Base-by-base conservation (phyloP, 352 stramenopile genomes). In the Globisporangium viniferum region DNA sequence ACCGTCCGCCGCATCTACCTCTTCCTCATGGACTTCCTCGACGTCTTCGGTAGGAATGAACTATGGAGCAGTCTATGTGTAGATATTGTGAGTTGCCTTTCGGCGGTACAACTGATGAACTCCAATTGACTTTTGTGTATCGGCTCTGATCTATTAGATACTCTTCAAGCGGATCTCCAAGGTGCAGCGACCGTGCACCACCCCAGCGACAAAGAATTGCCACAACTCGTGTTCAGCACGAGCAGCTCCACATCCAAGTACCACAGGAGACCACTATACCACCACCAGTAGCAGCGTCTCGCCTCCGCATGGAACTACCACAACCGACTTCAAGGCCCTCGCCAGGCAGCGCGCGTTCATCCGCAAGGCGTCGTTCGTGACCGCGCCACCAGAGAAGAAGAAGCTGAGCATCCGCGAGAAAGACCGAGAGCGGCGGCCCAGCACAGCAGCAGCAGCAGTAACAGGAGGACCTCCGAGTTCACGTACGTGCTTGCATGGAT, bases 261-360 rank as follows among this genome's bases (percentile, higher is more conserved):
- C 15, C 41, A 48, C 41, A n/a, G 41, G 14, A 8, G 14, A 29
- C 31, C 5, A 20, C 31, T 9, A 20, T 29, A 1, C 20, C 31
- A 71, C 59, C 31, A 36, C 1, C 55, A 46, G 20, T 18, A 46
- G 20, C 7, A 20, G 9, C 4, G 8, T 44, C 59, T 2, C 49
- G 48, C 15, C 41, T 18, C 31, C 5, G 6, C 48, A 44, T 12
- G 15, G 8, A 10, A 57, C 31, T 20, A 57, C 14, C 62, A 14
- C 57, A 10, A 59, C 48, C 1, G 67, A 77, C 10, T 80, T 89
- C 41, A 76, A 64, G 12, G 80, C 81, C 8, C 74, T 91, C 12
- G 70, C 79, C 5, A 89, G 86, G 66, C 81, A 91, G 70, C 81
- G 83, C 9, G 83, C 83, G 14, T 89, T 89, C 61, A 76, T 86